phyloP scores from a whole-genome alignment of 257 asterid species.

The Capsicum baccatum region DNA sequence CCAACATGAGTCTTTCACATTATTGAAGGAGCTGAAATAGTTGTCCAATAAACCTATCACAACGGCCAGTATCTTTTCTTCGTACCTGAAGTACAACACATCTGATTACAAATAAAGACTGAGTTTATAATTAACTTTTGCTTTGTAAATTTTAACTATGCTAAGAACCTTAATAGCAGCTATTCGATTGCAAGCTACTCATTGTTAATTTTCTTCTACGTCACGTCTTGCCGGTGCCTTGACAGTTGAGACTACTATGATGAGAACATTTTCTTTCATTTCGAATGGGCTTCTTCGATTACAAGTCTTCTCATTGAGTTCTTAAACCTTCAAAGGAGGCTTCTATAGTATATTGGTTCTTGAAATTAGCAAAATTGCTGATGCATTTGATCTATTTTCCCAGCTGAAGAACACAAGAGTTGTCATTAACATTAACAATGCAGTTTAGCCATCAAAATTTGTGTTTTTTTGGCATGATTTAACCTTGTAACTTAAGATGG shows the following conservation, averaged over 20 bases:
- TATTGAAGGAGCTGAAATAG: slow-evolving; percentile 45
- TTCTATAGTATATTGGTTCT: not conserved
- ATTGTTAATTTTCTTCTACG: not conserved
- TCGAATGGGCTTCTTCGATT: not conserved
- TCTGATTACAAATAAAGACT: not conserved
- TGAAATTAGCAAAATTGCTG: slow-evolving; percentile 14
- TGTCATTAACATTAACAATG: not conserved
- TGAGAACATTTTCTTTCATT: not conserved
- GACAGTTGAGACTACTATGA: not conserved
- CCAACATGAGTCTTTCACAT: slow-evolving; percentile 44
- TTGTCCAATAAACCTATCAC: slow-evolving; percentile 32
- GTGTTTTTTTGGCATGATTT: not conserved
- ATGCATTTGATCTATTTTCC: not conserved
- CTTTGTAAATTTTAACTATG: not conserved
- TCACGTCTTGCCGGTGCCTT: not conserved
- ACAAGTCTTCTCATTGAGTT: not conserved
- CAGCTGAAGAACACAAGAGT: not conserved
- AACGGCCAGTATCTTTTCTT: not conserved
- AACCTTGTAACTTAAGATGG: not conserved
- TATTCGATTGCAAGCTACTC: not conserved
- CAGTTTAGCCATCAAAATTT: not conserved
- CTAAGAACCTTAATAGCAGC: not conserved
- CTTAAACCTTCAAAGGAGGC: not conserved
- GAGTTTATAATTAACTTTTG: not conserved
- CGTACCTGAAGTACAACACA: not conserved